A percentile compares a stretch with the other conserved stretches of the same genome.
Conservation (phyloP, 352 stramenopile genomes). For the Phytopythium montanum region DNA sequence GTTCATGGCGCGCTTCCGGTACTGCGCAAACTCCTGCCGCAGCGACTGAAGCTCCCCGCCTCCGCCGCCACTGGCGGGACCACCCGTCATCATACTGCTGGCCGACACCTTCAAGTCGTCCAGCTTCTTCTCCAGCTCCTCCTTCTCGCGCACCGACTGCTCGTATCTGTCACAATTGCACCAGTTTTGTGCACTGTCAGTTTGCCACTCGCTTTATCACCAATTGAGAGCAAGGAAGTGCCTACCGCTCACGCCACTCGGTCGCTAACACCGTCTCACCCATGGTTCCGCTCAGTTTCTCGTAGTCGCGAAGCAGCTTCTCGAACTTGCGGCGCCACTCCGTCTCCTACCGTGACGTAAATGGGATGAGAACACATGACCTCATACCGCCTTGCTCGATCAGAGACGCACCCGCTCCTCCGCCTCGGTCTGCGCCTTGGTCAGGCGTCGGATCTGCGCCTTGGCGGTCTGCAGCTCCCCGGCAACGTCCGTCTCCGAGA, state of each 20-base stretch:
- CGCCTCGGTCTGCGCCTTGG: conserved; percentile 65
- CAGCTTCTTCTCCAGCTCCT: conserved; percentile 72
- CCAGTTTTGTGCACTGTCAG: no score
- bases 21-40: conserved; percentile 77
- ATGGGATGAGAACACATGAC: neutral
- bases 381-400: neutral
- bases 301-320: conserved; percentile 81
- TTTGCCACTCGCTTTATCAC: neutral
- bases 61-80: conserved; percentile 24
- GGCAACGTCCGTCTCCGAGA: conserved; percentile 69
- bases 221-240: neutral
- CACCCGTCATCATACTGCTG: conserved; percentile 27
- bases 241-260: conserved; percentile 76
- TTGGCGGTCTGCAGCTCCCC: conserved; percentile 70
- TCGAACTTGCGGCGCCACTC: conserved; percentile 85
- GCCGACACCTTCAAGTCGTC: conserved; percentile 49
- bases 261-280: conserved; percentile 80
- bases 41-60: conserved; percentile 58
- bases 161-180: conserved; percentile 67
- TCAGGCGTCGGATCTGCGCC: conserved; percentile 68
- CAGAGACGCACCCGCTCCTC: conserved; percentile 60
- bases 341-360: conserved; percentile 37
- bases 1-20: conserved; percentile 71
- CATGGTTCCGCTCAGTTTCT: conserved; percentile 85
- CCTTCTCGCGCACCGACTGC: conserved; percentile 67